Conservation (phyloP, 208 protist genomes). For the Trypanosoma mega region DNA sequence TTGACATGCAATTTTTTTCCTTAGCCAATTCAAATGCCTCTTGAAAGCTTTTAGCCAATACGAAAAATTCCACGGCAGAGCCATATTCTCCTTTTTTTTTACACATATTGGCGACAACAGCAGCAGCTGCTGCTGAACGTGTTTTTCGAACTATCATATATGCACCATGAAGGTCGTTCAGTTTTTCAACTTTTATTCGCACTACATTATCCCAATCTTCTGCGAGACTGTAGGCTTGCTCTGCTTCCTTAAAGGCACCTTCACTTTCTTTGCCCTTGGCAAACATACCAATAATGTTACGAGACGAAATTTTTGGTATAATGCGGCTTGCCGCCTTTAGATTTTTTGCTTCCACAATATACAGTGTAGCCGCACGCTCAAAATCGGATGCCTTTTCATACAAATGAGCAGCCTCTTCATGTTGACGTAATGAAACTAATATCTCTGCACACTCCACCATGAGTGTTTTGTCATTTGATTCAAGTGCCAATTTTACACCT, state of each 20-base stretch:
- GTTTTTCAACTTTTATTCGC: conserved; percentile 92
- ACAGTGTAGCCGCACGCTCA: conserved; percentile 93
- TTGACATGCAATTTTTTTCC: conserved; percentile 81
- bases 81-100: conserved; percentile 80
- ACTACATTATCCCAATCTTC: conserved; percentile 96
- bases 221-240: conserved; percentile 90
- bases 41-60: conserved; percentile 89
- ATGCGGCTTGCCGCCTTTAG: conserved; percentile 83
- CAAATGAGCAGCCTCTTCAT: conserved; percentile 93
- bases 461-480: conserved; percentile 65
- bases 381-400: conserved; percentile 92
- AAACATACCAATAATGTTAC: conserved; percentile 94
- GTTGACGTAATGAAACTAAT: conserved; percentile 91
- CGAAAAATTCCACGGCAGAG: conserved; percentile 96
- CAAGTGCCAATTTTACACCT: conserved; percentile 82
- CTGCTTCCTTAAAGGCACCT: conserved; percentile 90
- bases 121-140: conserved; percentile 88
- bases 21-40: conserved; percentile 95
- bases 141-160: conserved; percentile 94
- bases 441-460: conserved; percentile 92
- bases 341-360: conserved; percentile 93
- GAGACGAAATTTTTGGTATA: conserved; percentile 88
- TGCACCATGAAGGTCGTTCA: conserved; percentile 93
- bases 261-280: conserved; percentile 89
- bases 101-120: conserved; percentile 92